Conservation (phyloP, 805 yeast species). For the Nakazawaea ambrosiae region DNA sequence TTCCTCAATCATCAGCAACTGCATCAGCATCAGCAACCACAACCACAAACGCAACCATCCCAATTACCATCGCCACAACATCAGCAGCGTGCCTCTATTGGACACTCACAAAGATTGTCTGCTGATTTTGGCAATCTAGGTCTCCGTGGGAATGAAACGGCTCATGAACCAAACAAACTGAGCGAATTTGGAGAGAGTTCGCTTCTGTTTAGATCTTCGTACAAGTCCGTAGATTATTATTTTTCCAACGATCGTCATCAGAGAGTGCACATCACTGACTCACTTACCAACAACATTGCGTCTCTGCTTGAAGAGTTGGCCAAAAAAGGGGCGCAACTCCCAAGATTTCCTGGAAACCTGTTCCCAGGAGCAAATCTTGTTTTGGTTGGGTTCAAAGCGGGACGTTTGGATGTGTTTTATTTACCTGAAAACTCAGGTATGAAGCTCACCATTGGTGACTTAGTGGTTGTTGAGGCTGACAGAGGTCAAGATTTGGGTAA, state of each 20-base stretch:
- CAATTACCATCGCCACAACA: constrained; percentile 2
- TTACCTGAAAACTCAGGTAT: constrained; percentile 35
- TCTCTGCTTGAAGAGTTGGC: constrained; percentile 13
- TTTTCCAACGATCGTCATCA: constrained; percentile 10
- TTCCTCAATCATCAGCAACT: no score
- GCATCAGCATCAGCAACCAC: constrained; percentile 4
- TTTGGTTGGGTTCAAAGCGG: constrained; percentile 70
- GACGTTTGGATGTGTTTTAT: constrained; percentile 72
- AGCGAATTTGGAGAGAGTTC: constrained; percentile 5
- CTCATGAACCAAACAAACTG: not conserved
- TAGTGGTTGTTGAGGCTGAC: constrained; percentile 81
- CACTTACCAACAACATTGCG: constrained; percentile 10
- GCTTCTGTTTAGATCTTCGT: constrained; percentile 1
- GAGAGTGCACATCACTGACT: constrained; percentile 13
- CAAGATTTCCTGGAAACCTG: constrained; percentile 25
- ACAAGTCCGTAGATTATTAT: constrained; percentile 12
- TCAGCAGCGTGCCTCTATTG: not conserved
- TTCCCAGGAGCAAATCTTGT: constrained; percentile 35
- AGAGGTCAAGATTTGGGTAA: constrained; percentile 74
- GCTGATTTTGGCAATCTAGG: constrained; percentile 9
- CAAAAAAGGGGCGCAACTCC: constrained; percentile 31
- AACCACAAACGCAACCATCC: not conserved
- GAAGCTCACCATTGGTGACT: constrained; percentile 45
- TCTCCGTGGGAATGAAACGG: not conserved
- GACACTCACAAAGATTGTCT: constrained; percentile 6